Conservation (phyloP, 176 grass and related monocot species). For the Puccinellia tenuiflora region DNA sequence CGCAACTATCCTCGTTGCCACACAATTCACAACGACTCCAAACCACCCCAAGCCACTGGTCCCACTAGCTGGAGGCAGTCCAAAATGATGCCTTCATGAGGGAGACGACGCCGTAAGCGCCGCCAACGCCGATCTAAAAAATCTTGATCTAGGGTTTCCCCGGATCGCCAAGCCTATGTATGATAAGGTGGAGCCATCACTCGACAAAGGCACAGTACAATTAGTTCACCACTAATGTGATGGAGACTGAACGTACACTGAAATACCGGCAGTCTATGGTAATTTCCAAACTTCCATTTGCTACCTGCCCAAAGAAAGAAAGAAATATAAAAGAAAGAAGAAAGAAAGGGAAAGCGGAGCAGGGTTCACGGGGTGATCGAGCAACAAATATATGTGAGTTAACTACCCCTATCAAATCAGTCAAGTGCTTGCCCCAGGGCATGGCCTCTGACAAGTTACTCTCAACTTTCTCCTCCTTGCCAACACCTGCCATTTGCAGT, state of each 20-base stretch:
- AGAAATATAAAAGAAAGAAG: neutral
- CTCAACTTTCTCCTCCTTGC: slow-evolving; percentile 17
- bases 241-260: neutral
- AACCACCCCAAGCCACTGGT: too few relatives aligned
- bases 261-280: neutral
- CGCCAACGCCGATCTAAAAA: too few relatives aligned
- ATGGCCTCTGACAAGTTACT: neutral
- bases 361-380: neutral
- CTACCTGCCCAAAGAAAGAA: slow-evolving; percentile 20
- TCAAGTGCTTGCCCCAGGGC: neutral
- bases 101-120: too few relatives aligned
- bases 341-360: neutral
- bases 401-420: slow-evolving; percentile 34
- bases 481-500: slow-evolving; percentile 25
- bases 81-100: too few relatives aligned
- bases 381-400: neutral
- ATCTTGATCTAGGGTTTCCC: too few relatives aligned
- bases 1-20: too few relatives aligned
- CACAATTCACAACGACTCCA: too few relatives aligned
- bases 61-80: too few relatives aligned
- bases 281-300: slow-evolving; percentile 39
- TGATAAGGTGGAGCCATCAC: neutral
- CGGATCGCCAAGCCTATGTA: too few relatives aligned
- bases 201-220: neutral
- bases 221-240: too few relatives aligned